Conservation (phyloP, 192 early-diverging fungal species). For the Linnemannia elongata region DNA sequence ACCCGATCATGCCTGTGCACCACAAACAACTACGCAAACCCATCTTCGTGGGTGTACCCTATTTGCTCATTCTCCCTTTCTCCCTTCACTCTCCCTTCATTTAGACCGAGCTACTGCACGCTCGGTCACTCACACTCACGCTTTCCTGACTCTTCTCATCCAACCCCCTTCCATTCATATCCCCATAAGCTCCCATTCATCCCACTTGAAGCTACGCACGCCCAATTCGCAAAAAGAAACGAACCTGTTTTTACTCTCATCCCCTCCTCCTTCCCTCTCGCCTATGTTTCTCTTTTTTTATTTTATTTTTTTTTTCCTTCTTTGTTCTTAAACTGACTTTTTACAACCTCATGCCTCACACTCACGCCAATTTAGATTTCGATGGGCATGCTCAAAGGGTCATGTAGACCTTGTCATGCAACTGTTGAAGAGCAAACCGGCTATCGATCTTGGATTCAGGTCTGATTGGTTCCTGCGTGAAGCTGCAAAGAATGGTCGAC, state of each 20-base stretch:
- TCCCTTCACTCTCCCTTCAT: no score
- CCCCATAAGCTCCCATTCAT: not conserved
- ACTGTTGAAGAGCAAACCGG: constrained; percentile 27
- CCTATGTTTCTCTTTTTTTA: not conserved
- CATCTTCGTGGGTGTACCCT: not conserved
- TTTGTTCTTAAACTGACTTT: not conserved
- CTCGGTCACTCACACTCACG: not conserved
- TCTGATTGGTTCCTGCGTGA: constrained; percentile 52
- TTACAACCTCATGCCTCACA: not conserved
- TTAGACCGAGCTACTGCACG: constrained; percentile 4
- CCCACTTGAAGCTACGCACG: not conserved
- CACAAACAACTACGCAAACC: not conserved
- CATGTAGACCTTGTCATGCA: constrained; percentile 27
- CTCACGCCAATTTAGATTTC: constrained; percentile 27
- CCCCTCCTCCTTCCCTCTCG: not conserved
- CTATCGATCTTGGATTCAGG: constrained; percentile 36
- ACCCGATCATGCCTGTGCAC: not conserved
- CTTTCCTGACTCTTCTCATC: not conserved
- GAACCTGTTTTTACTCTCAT: not conserved
- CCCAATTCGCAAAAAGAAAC: not conserved
- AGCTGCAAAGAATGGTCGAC: constrained; percentile 41
- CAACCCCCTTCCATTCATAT: not conserved
- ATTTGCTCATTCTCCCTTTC: not conserved
- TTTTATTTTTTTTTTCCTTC: not conserved
- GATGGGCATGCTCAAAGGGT: constrained; percentile 54